Evolutionary conservation across 345 rosid genomes (phyloP).

Genomic region (Brassica rapa): DNA sequence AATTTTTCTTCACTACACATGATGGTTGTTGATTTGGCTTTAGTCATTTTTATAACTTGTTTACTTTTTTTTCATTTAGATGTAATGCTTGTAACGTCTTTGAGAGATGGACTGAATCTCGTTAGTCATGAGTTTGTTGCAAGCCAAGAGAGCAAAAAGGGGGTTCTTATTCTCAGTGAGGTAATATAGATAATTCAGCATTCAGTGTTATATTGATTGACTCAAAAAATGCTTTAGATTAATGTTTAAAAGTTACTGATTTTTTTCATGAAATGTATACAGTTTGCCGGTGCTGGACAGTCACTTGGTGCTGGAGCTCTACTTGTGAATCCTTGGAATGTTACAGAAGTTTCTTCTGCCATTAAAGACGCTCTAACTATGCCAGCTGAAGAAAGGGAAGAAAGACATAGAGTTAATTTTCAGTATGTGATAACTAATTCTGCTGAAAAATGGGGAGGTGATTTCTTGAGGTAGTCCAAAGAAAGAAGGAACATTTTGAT

Average conservation of each 20-base stretch:
- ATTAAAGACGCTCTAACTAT: slow-evolving; percentile 75
- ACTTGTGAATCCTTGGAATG: slow-evolving; percentile 91
- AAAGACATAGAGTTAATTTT: slow-evolving; percentile 65
- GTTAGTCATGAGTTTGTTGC: slow-evolving; percentile 96
- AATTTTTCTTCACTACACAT: background rate
- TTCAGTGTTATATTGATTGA: background rate
- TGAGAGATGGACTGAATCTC: slow-evolving; percentile 99
- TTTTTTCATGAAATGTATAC: background rate
- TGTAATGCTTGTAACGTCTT: slow-evolving; percentile 87
- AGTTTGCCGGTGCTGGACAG: slow-evolving; percentile 98
- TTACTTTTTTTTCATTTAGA: slow-evolving; percentile 47
- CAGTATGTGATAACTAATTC: slow-evolving; percentile 67
- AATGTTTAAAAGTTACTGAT: background rate
- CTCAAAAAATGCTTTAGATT: background rate
- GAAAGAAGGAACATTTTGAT: background rate
- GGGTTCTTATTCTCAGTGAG: slow-evolving; percentile 96
- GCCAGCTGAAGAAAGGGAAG: slow-evolving; percentile 73
- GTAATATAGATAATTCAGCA: slow-evolving; percentile 42
- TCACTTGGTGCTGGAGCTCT: slow-evolving; percentile 95
- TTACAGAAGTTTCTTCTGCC: slow-evolving; percentile 86
- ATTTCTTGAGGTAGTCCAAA: slow-evolving; percentile 69
- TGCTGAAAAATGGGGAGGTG: slow-evolving; percentile 92
- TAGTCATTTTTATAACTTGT: background rate
- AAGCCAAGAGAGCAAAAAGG: slow-evolving; percentile 85
- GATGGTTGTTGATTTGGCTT: background rate